Percentiles rank a stretch among this genome's conserved stretches.
These are phyloP conservation scores for Cornus kousa DNA, from an alignment of 148 eudicot genomes.

Conservation along the genomic window DNA sequence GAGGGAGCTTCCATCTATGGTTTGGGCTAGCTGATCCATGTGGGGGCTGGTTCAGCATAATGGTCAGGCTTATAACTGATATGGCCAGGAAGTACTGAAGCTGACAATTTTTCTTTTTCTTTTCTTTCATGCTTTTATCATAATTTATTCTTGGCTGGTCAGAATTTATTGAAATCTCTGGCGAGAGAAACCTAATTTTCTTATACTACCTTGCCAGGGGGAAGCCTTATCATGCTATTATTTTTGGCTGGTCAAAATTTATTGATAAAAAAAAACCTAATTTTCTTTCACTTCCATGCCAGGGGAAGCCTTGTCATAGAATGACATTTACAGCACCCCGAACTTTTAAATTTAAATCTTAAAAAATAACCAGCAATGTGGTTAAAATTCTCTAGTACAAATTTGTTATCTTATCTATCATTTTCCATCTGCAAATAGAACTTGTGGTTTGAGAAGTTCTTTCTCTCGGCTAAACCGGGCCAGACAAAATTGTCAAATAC, in stretches of 20 bases:
- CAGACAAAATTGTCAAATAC: neutral
- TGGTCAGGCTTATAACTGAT: conserved; percentile 1
- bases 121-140: neutral
- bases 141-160: neutral
- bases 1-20: conserved; percentile 21
- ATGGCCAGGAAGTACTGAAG: conserved; percentile 2
- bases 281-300: too few species aligned
- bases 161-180: neutral
- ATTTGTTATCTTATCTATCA: too few species aligned
- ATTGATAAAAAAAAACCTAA: neutral
- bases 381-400: too few species aligned
- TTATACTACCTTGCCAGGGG: neutral
- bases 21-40: conserved; percentile 13
- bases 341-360: too few species aligned
- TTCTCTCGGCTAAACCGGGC: neutral
- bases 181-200: neutral
- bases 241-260: neutral
- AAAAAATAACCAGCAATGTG: too few species aligned
- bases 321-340: neutral
- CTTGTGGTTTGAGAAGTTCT: neutral
- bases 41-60: conserved; percentile 2
- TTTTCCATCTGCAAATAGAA: too few species aligned
- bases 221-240: neutral
- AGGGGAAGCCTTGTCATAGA: too few species aligned
- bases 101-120: neutral